Conservation (phyloP, 2,329 filamentous ascomycete species). For the Fusarium sp. region DNA sequence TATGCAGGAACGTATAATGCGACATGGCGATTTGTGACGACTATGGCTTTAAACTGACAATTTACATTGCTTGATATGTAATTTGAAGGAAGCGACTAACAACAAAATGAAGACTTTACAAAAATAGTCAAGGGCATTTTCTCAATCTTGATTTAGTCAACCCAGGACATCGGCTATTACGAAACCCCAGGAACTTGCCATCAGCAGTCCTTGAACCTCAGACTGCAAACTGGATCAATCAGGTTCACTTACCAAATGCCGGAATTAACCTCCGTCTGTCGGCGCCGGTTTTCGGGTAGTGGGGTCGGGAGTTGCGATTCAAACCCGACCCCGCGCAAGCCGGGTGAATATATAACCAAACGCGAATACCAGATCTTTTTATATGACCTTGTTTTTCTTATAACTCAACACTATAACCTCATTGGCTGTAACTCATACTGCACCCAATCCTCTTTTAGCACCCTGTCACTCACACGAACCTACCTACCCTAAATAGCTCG, state of each 20-base stretch:
- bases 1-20: background rate
- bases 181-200: background rate
- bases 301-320: conserved; percentile 47
- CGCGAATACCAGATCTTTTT: conserved; percentile 12
- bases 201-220: no score
- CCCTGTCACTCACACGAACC: conserved; percentile 22
- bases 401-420: background rate
- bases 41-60: background rate
- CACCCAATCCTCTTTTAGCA: background rate
- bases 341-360: conserved; percentile 50
- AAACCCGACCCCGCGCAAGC: conserved; percentile 45
- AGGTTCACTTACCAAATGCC: conserved; percentile 8
- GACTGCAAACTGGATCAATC: no score
- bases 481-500: conserved; percentile 28
- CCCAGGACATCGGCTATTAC: background rate
- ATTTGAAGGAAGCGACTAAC: background rate
- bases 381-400: background rate
- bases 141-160: background rate
- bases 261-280: conserved; percentile 33
- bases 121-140: background rate
- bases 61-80: background rate
- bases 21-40: background rate
- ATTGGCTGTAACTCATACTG: background rate
- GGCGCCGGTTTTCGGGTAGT: conserved; percentile 47
- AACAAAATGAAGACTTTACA: background rate